These are phyloP conservation scores for Flaveria trinervia DNA, from an alignment of 129 eudicot genomes.

Conservation along the genomic window DNA sequence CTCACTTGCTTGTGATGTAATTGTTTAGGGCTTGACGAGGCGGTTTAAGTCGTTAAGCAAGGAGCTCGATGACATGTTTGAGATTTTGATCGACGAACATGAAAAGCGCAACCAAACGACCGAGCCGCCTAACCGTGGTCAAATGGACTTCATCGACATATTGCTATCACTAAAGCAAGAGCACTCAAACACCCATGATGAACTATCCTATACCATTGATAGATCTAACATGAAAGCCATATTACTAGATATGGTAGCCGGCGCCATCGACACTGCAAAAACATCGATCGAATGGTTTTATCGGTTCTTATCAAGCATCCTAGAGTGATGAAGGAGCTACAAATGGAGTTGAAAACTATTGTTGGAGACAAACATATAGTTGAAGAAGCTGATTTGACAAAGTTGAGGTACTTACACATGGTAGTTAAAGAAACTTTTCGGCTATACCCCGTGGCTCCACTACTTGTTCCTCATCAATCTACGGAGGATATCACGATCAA, in stretches of 20 bases:
- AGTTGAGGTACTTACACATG: conserved; percentile 4
- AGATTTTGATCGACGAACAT: conserved; percentile 15
- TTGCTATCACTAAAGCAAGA: conserved; percentile 3
- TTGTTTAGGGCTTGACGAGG: neutral
- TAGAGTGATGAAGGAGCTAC: conserved; percentile 10
- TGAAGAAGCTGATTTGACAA: conserved; percentile 14
- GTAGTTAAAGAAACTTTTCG: conserved; percentile 12
- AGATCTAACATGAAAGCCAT: conserved; percentile 19
- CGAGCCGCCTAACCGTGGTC: neutral
- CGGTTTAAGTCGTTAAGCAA: neutral
- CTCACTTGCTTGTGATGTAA: neutral
- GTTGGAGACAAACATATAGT: conserved; percentile 6
- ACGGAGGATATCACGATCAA: neutral
- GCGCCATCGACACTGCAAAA: neutral
- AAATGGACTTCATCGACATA: conserved; percentile 12
- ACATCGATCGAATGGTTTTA: conserved; percentile 1
- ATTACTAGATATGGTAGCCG: conserved; percentile 4
- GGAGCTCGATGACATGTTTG: conserved; percentile 7
- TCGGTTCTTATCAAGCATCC: conserved; percentile 21
- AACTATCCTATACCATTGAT: conserved; percentile 3
- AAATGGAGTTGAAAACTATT: neutral
- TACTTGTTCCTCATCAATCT: conserved; percentile 9
- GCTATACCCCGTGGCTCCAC: neutral
- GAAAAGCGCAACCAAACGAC: neutral
- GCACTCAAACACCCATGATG: conserved; percentile 16